Base-by-base conservation (phyloP, 345 rosid species). In the Citrus trifoliata region DNA sequence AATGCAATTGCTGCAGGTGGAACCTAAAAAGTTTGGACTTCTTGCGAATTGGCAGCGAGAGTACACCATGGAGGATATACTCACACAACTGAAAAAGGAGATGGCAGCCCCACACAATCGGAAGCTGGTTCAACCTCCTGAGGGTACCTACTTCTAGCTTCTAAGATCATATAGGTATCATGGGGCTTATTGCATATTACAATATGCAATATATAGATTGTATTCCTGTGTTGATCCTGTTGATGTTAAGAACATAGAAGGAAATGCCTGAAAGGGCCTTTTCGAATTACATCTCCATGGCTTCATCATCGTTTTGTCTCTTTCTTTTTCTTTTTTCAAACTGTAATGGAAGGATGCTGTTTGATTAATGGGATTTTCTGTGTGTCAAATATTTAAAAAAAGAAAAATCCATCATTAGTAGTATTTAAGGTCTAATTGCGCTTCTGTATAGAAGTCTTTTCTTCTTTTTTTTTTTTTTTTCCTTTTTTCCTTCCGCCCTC, bases 91-190 rank as follows among this genome's bases (percentile, higher is more conserved):
- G 86, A 92, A 90, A 80, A 92, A 92, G 82, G 97, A 92, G 79
- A 92, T 92, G 97, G 87, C 91, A 28, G 81, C 92, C 3, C 86
- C 93, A 24, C 91, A 92, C 69, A 92, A 88, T 84, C 87, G 93
- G 76, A 91, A 91, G 90, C 89, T 91, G 83, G 95, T 91, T 80
- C 95, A 91, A 82, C 97, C 97, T 80, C 91, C 90, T 0, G 97
- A 92, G 87, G 97, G 97, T 73, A 86, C 93, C 85, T 92, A 88
- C 88, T 92, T 90, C 91, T 92, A 90, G 89, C 79, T 75, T 55
- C 67, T 71, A 55, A 80, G 76, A 71, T 62, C 75, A 68, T 75
- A 81, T 74, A 67, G 74, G 38, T 38, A 80, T 48, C 73, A 66
- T 48, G 83, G 82, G 77, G 67, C 77, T 71, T 77, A 60, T 83